Evolutionary conservation across 306 rosid genomes (phyloP), one percentile per base, ranked within the genome.

Genomic region (Pterocarpus santalinus): DNA sequence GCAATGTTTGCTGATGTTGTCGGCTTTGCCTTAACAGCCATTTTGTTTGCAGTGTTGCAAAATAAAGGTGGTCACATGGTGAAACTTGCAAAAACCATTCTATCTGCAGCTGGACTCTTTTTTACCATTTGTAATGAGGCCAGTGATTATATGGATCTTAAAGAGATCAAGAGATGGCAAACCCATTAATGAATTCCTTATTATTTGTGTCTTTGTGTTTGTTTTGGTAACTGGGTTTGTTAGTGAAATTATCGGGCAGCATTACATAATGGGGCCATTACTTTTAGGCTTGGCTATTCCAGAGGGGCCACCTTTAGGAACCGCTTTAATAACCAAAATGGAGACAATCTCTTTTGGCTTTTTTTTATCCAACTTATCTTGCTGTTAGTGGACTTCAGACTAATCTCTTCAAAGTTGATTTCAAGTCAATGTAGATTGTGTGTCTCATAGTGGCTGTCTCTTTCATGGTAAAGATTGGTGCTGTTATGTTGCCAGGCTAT

Each of bases 291-390:
- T 85, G 36, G 82, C 39, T 61, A 63, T 90, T 71, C 94, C 94
- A 3, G 85, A 75, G 55, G 95, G 95, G 4, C 92, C 91, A 5
- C 97, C 97, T 0, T 2, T 92, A 16, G 97, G 97, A 28, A 66
- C 92, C 10, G 46, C 85, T 46, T 32, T 92, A 76, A 70, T 84
- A 61, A 0, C 33, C 1, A 92, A 77, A 80, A 4, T 90, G 74
- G 94, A 90, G 22, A 65, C 87, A 12, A 0, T 90, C 4, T 53
- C 72, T 78, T 43, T 2, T 72, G 15, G 67, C 43, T 5, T 34
- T 89, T 89, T 32, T 75, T 91, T 88, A 91, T 68, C 97, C 96
- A n/a, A 22, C 75, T 2, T 91, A 76, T 73, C 88, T 91, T 15
- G 91, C 91, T 69, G 84, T 79, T 17, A 76, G 82, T 43, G 97